Base-by-base conservation (phyloP, 306 rosid species). In the Lagenaria siceraria region DNA sequence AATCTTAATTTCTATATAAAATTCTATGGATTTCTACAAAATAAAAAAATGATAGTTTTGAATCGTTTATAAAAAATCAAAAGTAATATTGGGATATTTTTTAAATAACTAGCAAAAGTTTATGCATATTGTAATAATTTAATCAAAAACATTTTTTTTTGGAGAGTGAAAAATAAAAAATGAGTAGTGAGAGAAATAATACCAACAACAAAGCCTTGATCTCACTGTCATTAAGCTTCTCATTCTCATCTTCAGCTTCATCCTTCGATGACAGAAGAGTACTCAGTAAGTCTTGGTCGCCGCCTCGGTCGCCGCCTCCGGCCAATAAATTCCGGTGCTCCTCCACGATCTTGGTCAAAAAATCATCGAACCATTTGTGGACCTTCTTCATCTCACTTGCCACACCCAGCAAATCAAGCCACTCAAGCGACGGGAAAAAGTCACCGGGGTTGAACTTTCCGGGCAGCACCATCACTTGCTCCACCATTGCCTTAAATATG, bases 151-250 rank as follows among this genome's bases (percentile, higher is more conserved):
- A n/a, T n/a, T n/a, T n/a, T n/a, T n/a, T n/a, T n/a, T n/a, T n/a
- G n/a, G n/a, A n/a, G n/a, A n/a, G n/a, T n/a, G n/a, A n/a, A n/a
- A n/a, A n/a, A n/a, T n/a, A n/a, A n/a, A n/a, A n/a, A n/a, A n/a
- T 29, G 63, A 40, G 27, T 2, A 40, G 55, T 15, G 58, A 17
- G 36, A 27, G 17, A 51, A 12, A 31, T 24, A 5, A 0, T 83
- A 91, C 98, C 92, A 83, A 24, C 38, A 93, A 89, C 36, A 93
- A 35, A 8, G 94, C 97, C 78, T 93, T 93, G 64, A 93, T 88
- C 71, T 91, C 94, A 0, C 86, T 81, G 48, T 93, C 91, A 0
- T 72, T 83, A 19, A 93, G 88, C 62, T 71, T 83, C 3, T 35
- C 74, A 6, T 81, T 86, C 60, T 84, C 97, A 15, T 76, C 89